Base-by-base conservation (phyloP, 2,329 filamentous ascomycete species). In the Paraphoma sp. region DNA sequence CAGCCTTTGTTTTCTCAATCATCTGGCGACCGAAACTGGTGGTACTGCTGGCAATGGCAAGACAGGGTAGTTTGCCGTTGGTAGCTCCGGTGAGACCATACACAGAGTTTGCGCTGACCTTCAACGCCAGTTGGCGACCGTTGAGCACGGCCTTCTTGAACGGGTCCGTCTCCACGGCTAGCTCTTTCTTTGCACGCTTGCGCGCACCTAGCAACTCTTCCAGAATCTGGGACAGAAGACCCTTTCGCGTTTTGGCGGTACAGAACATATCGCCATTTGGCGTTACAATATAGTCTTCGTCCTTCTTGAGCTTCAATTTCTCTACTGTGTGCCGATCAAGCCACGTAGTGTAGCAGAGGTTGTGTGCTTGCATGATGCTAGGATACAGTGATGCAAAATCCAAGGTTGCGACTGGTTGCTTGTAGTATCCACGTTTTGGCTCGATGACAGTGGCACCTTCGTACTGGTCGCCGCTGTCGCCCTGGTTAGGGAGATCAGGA, bases 341-440 rank as follows among this genome's bases (percentile, higher is more conserved):
- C 31, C 98, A 82, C 0, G 95, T 99, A 0, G 95, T 99, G 75
- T 99, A 99, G 78, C 95, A 99, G 18, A 99, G 86, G 67, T 99
- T 99, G 79, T 99, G 95, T 0, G 95, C 95, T 79, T 98, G 94
- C 76, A 99, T 99, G 72, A 99, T 99, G 81, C 93, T 97, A 18
- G 95, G 95, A 69, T 99, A 99, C 62, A 99, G 88, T 31, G 95
- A 98, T 6, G 95, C 95, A 68, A 99, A 99, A 92, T 99, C 95
- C 43, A 99, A 88, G 0, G 95, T 99, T 1, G 95, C 95, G 62
- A 99, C 90, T 1, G 95, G 95, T 28, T 96, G 92, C 69, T 95
- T 89, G 77, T 99, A 98, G 78, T 96, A 99, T 31, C 91, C 93
- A 78, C 93, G 87, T 16, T 88, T 91, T 0, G 95, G 95, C 73